Conservation (phyloP, 257 asterid species). For the Ajuga chamaepitys region DNA sequence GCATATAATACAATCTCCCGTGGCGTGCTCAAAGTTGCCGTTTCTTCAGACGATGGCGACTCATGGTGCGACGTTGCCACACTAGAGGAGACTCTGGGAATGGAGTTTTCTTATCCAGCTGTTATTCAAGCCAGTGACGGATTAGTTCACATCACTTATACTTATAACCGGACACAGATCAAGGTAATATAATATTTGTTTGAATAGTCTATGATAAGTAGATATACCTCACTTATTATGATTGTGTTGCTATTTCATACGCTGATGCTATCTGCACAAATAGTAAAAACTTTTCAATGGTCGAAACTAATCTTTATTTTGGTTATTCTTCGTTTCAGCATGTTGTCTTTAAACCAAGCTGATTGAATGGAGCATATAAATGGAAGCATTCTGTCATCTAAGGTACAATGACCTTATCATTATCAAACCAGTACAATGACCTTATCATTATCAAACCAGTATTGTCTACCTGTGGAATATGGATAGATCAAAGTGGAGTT, state of each 20-base stretch:
- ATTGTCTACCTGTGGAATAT: not conserved
- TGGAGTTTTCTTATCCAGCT: slow-evolving; percentile 97
- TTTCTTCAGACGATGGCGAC: slow-evolving; percentile 80
- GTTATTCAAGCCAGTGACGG: slow-evolving; percentile 77
- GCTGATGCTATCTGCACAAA: not conserved
- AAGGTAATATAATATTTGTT: slow-evolving; percentile 43
- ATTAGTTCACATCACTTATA: slow-evolving; percentile 79
- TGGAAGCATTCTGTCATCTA: slow-evolving; percentile 5
- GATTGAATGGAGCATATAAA: slow-evolving; percentile 10
- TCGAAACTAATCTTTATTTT: slow-evolving; percentile 3
- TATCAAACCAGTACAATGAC: not conserved
- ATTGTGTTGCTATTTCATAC: not conserved
- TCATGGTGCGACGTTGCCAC: slow-evolving; percentile 69
- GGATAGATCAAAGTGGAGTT: not conserved
- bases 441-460: not conserved
- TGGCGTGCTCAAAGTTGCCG: slow-evolving; percentile 68
- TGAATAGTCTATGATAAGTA: not conserved
- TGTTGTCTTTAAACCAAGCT: slow-evolving; percentile 47
- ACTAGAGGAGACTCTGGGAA: slow-evolving; percentile 60
- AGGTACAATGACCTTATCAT: not conserved
- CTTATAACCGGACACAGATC: slow-evolving; percentile 78
- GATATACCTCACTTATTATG: not conserved
- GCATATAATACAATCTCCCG: slow-evolving; percentile 83
- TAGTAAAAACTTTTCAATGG: not conserved
- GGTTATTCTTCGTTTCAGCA: slow-evolving; percentile 36